Base-by-base conservation (phyloP, 345 rosid genomes). In the Aquilaria yunnanensis region DNA sequence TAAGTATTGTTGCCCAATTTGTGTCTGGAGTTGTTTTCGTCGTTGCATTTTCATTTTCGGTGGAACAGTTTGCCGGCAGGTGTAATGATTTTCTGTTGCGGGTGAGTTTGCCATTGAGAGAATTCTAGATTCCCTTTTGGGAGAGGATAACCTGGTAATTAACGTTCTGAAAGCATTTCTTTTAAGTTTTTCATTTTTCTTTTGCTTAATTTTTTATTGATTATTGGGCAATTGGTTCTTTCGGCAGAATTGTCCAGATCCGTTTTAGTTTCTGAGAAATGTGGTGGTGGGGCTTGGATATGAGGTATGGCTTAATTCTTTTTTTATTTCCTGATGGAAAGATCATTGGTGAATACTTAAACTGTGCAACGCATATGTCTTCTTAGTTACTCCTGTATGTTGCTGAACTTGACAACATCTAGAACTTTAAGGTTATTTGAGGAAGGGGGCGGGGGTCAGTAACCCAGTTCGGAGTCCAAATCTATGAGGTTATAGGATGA, bases 71-170 rank as follows among this genome's bases (percentile, higher is more conserved):
- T 12, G 46, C 13, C 54, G 9, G 60, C 66, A 46, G 65, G 64
- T 75, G 53, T 59, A 50, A 43, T 77, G 3, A 56, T 61, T 14
- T 67, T 43, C 54, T 54, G 56, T 46, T 66, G 60, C 69, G 89
- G 98, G 90, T 58, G 97, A 92, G 41, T 77, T 82, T 75, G 88
- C 94, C 57, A 65, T 90, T 74, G 87, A 86, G 65, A 81, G 64
- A 67, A 81, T 93, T 56, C 50, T 90, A 47, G 81, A 77, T 63
- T 57, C 80, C 30, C 47, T 75, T 1, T 60, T 57, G 54, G 67
- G 75, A 53, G 87, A 62, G 57, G 77, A 65, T 46, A 62, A 56
- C 60, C 83, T 61, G 90, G 97, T 89, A 77, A 71, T 54, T 37
- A 37, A 37, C 6, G 4, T 32, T 16, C 13, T 45, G 46, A 50